phyloP scores from a whole-genome alignment of 192 early-diverging fungal genomes.

The Rhizoclosmatium globosum region DNA sequence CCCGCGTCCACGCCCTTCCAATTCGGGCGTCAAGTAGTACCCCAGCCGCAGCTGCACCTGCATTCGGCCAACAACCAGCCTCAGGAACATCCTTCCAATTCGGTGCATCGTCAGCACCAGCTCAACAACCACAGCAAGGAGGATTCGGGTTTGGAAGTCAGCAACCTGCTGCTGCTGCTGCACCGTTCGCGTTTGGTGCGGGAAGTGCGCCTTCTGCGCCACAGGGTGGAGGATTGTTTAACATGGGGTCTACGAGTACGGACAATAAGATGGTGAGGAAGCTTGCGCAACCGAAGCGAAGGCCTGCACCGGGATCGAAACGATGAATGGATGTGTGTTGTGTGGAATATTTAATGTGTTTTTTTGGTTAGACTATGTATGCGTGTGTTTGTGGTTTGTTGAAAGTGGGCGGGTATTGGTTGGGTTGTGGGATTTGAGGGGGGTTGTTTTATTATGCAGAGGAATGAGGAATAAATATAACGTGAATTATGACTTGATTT shows the following conservation, averaged over 20 bases:
- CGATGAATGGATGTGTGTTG: not conserved
- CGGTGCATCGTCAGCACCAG: slow-evolving; percentile 8
- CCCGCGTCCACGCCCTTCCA: not conserved
- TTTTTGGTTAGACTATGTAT: too few relatives aligned
- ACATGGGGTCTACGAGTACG: not conserved
- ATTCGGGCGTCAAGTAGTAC: not conserved
- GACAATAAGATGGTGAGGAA: slow-evolving; percentile 1
- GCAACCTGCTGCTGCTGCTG: not conserved
- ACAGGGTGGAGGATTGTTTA: slow-evolving; percentile 1
- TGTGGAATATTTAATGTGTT: too few relatives aligned
- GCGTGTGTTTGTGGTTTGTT: too few relatives aligned
- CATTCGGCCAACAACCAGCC: not conserved
- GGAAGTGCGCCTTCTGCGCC: not conserved
- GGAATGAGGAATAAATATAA: too few relatives aligned
- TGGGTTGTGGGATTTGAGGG: too few relatives aligned
- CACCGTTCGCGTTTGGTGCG: slow-evolving; percentile 1
- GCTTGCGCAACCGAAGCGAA: slow-evolving; percentile 1
- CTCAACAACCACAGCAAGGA: not conserved
- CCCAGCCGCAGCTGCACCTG: not conserved
- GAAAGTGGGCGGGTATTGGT: too few relatives aligned
- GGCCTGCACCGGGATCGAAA: not conserved
- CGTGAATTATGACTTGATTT: too few relatives aligned
- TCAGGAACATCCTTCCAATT: not conserved
- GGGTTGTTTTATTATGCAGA: too few relatives aligned
- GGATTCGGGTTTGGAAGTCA: slow-evolving; percentile 1